Evolutionary conservation across 768 basidiomycete genomes (phyloP).

Genomic region (Pholiota conissans): DNA sequence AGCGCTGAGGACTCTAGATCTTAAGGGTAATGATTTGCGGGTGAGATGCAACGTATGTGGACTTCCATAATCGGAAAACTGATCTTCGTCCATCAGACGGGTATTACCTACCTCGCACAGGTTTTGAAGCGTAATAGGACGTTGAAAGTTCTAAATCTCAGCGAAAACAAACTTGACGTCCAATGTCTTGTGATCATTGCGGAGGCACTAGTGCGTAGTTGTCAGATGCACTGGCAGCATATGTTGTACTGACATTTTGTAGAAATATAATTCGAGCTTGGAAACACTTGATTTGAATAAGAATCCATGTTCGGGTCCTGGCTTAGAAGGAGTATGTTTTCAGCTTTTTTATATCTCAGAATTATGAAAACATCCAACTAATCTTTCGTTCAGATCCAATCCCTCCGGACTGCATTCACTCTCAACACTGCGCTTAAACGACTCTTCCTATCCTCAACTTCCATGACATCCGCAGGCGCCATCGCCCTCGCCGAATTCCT

Average conservation of each 20-base stretch:
- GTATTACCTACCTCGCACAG: constrained; percentile 89
- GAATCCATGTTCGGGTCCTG: constrained; percentile 92
- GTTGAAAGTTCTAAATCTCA: constrained; percentile 89
- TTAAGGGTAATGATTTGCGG: constrained; percentile 89
- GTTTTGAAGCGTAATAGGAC: constrained; percentile 96
- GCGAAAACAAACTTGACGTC: constrained; percentile 92
- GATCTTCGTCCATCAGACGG: constrained; percentile 45
- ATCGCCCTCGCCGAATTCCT: constrained; percentile 97
- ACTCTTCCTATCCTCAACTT: constrained; percentile 85
- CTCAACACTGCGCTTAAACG: constrained; percentile 90
- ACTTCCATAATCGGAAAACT: background rate
- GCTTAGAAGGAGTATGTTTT: constrained; percentile 80
- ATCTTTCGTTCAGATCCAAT: constrained; percentile 59
- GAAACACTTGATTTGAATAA: constrained; percentile 93
- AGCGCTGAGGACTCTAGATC: constrained; percentile 82
- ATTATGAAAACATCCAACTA: background rate
- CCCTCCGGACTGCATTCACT: constrained; percentile 90
- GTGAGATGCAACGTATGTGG: constrained; percentile 45
- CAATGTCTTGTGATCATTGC: constrained; percentile 77
- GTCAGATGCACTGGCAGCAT: background rate
- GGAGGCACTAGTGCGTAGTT: constrained; percentile 75
- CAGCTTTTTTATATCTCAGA: background rate
- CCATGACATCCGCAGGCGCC: constrained; percentile 78
- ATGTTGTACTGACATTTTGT: background rate
- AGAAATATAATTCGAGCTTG: constrained; percentile 94